Conservation (phyloP, 371 early-diverging fungal species). For the Funneliformis caledonium region DNA sequence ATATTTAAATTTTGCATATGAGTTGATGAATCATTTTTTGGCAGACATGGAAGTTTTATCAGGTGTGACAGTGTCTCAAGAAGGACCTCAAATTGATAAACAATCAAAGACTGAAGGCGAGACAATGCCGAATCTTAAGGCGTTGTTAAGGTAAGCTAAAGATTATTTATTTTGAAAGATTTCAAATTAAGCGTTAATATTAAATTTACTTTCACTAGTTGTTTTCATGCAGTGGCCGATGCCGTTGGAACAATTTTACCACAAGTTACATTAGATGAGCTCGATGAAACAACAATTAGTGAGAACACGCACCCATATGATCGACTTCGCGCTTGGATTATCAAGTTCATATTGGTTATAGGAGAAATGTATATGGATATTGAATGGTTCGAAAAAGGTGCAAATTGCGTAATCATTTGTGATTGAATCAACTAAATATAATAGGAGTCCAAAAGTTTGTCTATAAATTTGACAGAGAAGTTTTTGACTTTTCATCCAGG, state of each 20-base stretch:
- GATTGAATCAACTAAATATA: not conserved
- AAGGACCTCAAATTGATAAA: conserved; percentile 13
- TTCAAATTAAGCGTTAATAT: not conserved
- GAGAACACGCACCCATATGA: conserved; percentile 33
- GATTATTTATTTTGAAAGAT: not conserved
- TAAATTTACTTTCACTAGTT: conserved; percentile 6
- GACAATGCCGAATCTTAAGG: conserved; percentile 25
- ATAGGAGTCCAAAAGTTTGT: not conserved
- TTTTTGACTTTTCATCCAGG: conserved; percentile 20
- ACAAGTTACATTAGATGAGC: not conserved
- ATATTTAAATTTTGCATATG: conserved; percentile 36
- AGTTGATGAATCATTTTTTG: conserved; percentile 38
- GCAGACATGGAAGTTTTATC: conserved; percentile 34
- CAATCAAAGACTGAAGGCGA: not conserved
- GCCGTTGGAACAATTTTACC: conserved; percentile 27
- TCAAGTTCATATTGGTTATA: conserved; percentile 23
- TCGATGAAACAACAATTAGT: not conserved
- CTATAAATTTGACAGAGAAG: not conserved
- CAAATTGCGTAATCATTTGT: not conserved
- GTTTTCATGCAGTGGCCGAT: conserved; percentile 37
- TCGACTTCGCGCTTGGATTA: conserved; percentile 12
- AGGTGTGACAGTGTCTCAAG: conserved; percentile 20
- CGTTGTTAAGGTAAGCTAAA: conserved; percentile 23
- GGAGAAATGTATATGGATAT: conserved; percentile 30
- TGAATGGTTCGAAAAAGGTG: conserved; percentile 38